Base-by-base conservation (phyloP, 768 basidiomycete genomes). In the Strobilomyces echinocephalus region DNA sequence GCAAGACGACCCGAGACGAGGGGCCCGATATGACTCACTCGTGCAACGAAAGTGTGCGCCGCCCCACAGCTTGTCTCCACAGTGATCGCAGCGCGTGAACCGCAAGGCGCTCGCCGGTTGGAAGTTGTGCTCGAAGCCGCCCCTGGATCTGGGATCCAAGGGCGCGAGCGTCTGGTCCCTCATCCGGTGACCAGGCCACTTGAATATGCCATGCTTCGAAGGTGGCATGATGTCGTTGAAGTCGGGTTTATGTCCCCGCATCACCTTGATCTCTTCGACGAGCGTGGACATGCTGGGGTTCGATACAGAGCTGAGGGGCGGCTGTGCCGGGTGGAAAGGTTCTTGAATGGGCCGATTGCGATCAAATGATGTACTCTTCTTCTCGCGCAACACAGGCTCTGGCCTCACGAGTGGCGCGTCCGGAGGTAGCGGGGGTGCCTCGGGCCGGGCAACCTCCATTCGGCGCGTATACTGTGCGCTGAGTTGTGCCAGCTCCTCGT, bases 11-110 rank as follows among this genome's bases (percentile, higher is more conserved):
- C 40, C 40, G 30, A 12, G 21, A 34, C 4, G 9, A 1, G 20
- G 3, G n/a, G 2, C 43, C 18, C 30, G 9, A 30, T n/a, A 40
- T 3, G 10, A 77, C 91, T 66, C 65, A 93, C 95, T 78, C 59
- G 85, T 81, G 67, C 97, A 99, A 31, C 91, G 86, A 49, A 91
- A 77, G 65, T 95, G 93, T n/a, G 94, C 83, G 8, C 95, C 95
- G 6, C 97, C 97, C 94, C 95, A 99, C 85, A 98, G 85, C 76
- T 98, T 99, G 66, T 98, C 97, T 33, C 85, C 87, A 66, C 97
- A 99, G 50, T 95, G 87, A 63, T 98, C 97, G 66, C 97, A 99
- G 39, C 91, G 81, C 28, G 91, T 86, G 53, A 97, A 89, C 35
- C 95, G 82, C 53, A 98, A 74, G 28, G 94, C 82, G 62, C 85